Evolutionary conservation across 1,284 basidiomycete genomes (phyloP), one percentile per base, ranked within the genome.

Genomic region (Athelia sp.): DNA sequence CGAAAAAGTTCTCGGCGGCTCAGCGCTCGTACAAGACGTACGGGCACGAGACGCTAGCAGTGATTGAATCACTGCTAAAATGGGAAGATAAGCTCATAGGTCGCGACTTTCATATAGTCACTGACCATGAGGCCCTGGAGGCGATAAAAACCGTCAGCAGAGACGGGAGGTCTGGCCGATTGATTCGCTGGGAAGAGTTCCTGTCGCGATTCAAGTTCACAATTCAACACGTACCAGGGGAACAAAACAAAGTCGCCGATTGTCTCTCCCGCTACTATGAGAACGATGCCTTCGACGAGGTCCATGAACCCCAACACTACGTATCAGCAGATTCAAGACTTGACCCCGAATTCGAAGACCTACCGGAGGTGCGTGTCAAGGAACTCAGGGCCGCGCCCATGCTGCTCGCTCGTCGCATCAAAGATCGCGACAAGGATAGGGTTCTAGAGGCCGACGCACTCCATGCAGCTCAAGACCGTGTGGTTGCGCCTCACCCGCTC

Each of bases 1-100:
- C 65, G 0, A 68, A 65, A 1, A 72, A 72, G 45, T 53, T 73
- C 40, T 68, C 62, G 29, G 40, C 60, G 0, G 64, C 67, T 0
- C 68, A 72, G 50, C 64, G 69, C 22, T 72, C 72, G 29, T 74
- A 74, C 45, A 60, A 63, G 3, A 60, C 65, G 0, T 65, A 68
- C 49, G 62, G 71, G 46, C 62, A 64, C 6, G 68, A 72, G 43
- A 57, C 69, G 54, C 44, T 72, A 0, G 70, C 63, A 0, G 63
- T 67, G 0, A 50, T 71, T 1, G 64, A 70, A 46, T 56, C 68
- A 2, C 63, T 72, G 55, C 52, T 67, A 19, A 14, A 61, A 3
- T 59, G 68, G 46, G 23, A 54, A 0, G 55, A 67, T 47, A 59
- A 69, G 4, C 53, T 71, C 1, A 56, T 62, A 8, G 71, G 72